phyloP scores from a whole-genome alignment of 352 stramenopile genomes.

The Phytophthora pinifolia region DNA sequence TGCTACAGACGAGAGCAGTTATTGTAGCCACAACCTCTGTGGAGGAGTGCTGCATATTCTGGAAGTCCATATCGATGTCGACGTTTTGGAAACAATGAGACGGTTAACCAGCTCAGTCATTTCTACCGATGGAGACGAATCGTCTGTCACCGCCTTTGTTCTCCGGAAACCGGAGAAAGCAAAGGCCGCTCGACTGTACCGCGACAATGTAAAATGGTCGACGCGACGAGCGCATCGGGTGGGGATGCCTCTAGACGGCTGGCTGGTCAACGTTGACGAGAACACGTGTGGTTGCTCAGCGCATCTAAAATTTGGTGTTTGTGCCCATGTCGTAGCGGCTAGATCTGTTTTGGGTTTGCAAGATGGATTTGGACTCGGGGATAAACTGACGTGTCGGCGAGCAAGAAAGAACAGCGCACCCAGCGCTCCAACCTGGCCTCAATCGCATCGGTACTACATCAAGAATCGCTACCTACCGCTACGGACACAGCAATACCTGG shows the following conservation, averaged over 20 bases:
- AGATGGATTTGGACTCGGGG: neutral
- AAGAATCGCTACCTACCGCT: too few relatives aligned
- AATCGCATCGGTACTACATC: too few relatives aligned
- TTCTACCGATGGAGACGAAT: neutral
- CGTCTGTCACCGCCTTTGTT: neutral
- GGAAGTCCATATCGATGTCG: conserved; percentile 4
- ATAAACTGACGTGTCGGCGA: conserved; percentile 4
- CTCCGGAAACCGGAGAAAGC: conserved; percentile 4
- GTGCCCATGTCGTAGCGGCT: conserved; percentile 1
- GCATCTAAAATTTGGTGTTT: conserved; percentile 10
- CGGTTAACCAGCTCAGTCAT: neutral
- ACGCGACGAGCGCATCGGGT: neutral
- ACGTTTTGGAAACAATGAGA: neutral
- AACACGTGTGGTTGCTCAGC: neutral
- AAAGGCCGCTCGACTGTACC: conserved; percentile 1
- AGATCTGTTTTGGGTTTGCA: conserved; percentile 1
- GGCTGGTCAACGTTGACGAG: neutral
- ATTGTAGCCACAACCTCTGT: too few relatives aligned
- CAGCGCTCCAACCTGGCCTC: too few relatives aligned
- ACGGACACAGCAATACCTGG: too few relatives aligned
- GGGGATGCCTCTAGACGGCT: neutral
- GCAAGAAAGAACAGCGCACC: conserved; percentile 6
- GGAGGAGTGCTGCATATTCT: conserved; percentile 10
- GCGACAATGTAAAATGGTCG: conserved; percentile 5
- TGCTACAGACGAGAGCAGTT: too few relatives aligned